Conservation (phyloP, 1,284 basidiomycete genomes). For the Apiotrichum siamense region DNA sequence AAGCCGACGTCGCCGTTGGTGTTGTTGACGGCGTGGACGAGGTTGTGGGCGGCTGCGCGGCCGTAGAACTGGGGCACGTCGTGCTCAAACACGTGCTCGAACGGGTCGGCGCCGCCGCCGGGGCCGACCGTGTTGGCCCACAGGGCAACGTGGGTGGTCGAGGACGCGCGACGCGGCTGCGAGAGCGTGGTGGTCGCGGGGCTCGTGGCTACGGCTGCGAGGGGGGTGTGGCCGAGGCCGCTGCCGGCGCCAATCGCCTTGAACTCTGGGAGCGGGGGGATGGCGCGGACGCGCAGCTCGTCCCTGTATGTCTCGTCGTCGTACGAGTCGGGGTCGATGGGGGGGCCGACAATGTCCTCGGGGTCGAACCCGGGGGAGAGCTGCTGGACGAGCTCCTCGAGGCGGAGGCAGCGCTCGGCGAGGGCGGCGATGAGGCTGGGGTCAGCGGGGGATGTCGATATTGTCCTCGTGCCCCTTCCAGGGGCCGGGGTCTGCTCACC, state of each 20-base stretch:
- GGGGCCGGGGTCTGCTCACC: constrained; percentile 45
- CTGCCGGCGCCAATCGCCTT: constrained; percentile 14
- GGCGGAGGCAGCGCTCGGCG: constrained; percentile 61
- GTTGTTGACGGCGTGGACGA: constrained; percentile 59
- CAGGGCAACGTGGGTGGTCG: not conserved
- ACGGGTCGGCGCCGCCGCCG: not conserved
- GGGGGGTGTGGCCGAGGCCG: not conserved
- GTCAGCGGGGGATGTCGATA: not conserved
- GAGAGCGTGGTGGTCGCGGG: not conserved
- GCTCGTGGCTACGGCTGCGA: not conserved
- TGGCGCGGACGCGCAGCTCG: constrained; percentile 20
- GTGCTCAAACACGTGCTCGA: constrained; percentile 21
- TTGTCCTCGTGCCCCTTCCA: too few species aligned
- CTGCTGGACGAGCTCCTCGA: constrained; percentile 62
- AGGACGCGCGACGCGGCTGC: not conserved
- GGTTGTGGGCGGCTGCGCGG: constrained; percentile 61
- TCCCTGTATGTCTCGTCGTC: constrained; percentile 45
- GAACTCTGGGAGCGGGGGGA: constrained; percentile 30
- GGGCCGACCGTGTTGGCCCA: not conserved
- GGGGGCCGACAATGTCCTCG: constrained; percentile 60
- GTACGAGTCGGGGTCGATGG: constrained; percentile 64
- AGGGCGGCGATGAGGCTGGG: constrained; percentile 57
- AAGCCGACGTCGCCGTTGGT: constrained; percentile 7
- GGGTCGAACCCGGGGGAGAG: constrained; percentile 64
- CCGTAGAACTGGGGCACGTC: constrained; percentile 57